Evolutionary conservation across 352 stramenopile species (phyloP).

Genomic region (Globisporangium barbulae): DNA sequence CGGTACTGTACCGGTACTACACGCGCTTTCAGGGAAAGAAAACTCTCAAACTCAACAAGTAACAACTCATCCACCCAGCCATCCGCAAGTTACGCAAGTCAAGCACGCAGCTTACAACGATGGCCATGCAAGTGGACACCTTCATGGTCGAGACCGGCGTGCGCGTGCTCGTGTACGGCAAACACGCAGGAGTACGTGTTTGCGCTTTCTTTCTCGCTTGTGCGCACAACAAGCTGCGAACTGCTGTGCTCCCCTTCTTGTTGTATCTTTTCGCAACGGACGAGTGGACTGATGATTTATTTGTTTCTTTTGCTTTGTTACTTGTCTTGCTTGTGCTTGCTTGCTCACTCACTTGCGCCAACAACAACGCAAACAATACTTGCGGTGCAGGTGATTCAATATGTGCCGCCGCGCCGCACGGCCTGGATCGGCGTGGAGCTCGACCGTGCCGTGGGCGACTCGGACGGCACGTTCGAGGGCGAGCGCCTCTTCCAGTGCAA

Average conservation of each 20-base stretch:
- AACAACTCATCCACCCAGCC: constrained; percentile 6
- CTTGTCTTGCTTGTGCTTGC: constrained; percentile 2
- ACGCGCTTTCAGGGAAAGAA: background rate
- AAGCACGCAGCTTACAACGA: constrained; percentile 4
- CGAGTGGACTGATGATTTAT: background rate
- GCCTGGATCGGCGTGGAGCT: constrained; percentile 85
- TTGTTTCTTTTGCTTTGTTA: constrained; percentile 11
- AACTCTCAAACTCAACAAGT: background rate
- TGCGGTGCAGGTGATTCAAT: constrained; percentile 47
- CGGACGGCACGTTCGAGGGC: constrained; percentile 71
- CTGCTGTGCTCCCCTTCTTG: background rate
- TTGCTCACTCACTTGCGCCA: constrained; percentile 1
- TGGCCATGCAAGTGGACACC: constrained; percentile 28
- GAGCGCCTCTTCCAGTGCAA: constrained; percentile 82
- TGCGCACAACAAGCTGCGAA: background rate
- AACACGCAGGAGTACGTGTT: constrained; percentile 67
- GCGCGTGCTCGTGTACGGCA: constrained; percentile 75
- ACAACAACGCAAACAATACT: no score
- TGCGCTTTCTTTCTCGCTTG: background rate
- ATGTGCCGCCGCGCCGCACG: constrained; percentile 51
- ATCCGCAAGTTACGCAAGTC: background rate
- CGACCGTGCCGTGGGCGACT: constrained; percentile 69
- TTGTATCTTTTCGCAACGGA: constrained; percentile 1
- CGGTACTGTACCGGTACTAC: no score
- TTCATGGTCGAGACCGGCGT: constrained; percentile 33